phyloP scores from a whole-genome alignment of 1,284 basidiomycete genomes.

The Ganoderma lingzhi region DNA sequence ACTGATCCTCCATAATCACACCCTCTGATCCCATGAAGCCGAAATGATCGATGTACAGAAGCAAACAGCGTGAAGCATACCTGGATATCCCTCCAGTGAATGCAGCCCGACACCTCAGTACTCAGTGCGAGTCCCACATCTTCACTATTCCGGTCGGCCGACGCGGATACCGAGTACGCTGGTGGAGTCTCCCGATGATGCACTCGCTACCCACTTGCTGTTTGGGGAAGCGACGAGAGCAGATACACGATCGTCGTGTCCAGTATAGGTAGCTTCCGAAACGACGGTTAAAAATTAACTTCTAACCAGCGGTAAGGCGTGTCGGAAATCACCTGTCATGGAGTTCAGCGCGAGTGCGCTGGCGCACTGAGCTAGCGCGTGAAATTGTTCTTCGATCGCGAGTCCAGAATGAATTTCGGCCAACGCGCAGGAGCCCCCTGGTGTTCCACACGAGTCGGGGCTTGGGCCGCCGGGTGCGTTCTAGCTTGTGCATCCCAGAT shows the following conservation, averaged over 20 bases:
- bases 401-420: neutral
- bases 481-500: neutral
- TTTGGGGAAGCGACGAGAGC: neutral
- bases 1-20: slow-evolving; percentile 21
- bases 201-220: slow-evolving; percentile 2
- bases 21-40: slow-evolving; percentile 20
- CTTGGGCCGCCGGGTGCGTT: neutral
- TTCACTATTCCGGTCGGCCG: neutral
- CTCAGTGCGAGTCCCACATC: neutral
- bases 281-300: neutral
- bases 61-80: neutral
- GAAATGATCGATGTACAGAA: slow-evolving; percentile 22
- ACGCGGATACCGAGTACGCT: neutral
- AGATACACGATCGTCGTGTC: neutral
- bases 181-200: neutral
- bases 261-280: neutral
- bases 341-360: neutral
- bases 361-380: neutral
- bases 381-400: neutral
- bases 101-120: neutral
- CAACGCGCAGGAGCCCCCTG: neutral
- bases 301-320: neutral
- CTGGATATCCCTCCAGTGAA: neutral
- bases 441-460: neutral
- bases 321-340: neutral